Base-by-base conservation (phyloP, 441 rosid genomes). In the Capsella rubella region DNA sequence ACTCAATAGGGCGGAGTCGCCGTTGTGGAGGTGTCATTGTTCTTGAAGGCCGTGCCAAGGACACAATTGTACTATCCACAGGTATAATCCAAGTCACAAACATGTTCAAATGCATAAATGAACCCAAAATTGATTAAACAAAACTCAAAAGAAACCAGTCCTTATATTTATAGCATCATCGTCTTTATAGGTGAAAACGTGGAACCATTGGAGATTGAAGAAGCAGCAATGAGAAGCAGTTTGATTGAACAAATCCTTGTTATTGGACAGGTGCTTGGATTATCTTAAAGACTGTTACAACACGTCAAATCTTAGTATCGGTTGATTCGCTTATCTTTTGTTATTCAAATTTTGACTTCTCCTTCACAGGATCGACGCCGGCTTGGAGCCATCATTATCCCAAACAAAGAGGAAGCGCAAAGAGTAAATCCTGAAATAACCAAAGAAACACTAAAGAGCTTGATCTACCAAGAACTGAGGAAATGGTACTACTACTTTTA, bases 41-140 rank as follows among this genome's bases (percentile, higher is more conserved):
- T 77, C 91, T 92, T 52, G 98, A 91, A 79, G 99, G 98, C 39
- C 98, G 99, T 63, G 95, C 90, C 15, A 95, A 95, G 81, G 99
- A 95, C 78, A 92, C 99, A 9, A 91, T 95, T 61, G 99, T 95
- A 73, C 97, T 95, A 61, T 88, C 92, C 25, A 89, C 99, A 59
- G 99, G 99, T 95, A 84, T 70, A 12, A 1, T 37, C 45, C 16
- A 6, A 67, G 21, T 25, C 18, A 31, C 43, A 69, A 60, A 51
- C 45, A 69, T 46, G 62, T 25, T 67, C 14, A 65, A 54, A 49
- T 8, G 27, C 52, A 47, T 47, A 47, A 8, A 2, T 3, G 60
- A 62, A 57, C 16, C 27, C 34, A 13, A 31, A 68, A 42, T 37
- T 4, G 3, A 66, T 2, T n/a, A 31, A 15, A 31, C 4, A 18